phyloP scores from a whole-genome alignment of 1,284 basidiomycete species.

The Cystobasidiaceae sp. region DNA sequence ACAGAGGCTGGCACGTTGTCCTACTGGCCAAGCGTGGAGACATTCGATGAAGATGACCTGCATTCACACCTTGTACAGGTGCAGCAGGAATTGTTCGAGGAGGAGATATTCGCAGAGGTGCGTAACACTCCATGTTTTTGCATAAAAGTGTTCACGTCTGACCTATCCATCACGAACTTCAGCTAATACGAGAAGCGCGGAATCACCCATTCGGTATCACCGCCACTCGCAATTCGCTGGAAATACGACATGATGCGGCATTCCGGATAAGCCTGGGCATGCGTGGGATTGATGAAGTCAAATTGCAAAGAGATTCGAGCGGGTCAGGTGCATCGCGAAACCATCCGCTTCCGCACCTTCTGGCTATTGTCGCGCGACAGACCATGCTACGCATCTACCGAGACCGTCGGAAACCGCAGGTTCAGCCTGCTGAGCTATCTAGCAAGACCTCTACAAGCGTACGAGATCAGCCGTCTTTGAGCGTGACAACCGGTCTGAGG shows the following conservation, averaged over 20 bases:
- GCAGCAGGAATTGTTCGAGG: conserved; percentile 28
- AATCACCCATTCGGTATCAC: conserved; percentile 3
- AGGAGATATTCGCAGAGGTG: conserved; percentile 28
- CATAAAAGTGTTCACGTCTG: neutral
- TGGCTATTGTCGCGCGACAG: too few species aligned
- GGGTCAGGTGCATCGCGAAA: too few species aligned
- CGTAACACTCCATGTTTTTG: neutral
- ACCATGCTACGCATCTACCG: too few species aligned
- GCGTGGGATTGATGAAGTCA: conserved; percentile 3
- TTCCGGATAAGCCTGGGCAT: conserved; percentile 3
- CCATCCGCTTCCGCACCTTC: too few species aligned
- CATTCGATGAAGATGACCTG: neutral
- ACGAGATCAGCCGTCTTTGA: too few species aligned
- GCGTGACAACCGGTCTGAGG: neutral
- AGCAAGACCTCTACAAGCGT: neutral
- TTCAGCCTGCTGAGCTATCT: neutral
- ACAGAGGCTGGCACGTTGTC: neutral
- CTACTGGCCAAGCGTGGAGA: neutral
- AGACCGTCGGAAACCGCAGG: neutral
- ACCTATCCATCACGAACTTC: neutral
- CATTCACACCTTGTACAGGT: neutral
- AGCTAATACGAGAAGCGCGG: conserved; percentile 25
- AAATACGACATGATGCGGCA: neutral
- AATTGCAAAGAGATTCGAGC: neutral
- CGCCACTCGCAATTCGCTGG: conserved; percentile 8